Evolutionary conservation across 257 asterid species (phyloP), one percentile per base, ranked within the genome.

Genomic region (Przewalskia tangutica): DNA sequence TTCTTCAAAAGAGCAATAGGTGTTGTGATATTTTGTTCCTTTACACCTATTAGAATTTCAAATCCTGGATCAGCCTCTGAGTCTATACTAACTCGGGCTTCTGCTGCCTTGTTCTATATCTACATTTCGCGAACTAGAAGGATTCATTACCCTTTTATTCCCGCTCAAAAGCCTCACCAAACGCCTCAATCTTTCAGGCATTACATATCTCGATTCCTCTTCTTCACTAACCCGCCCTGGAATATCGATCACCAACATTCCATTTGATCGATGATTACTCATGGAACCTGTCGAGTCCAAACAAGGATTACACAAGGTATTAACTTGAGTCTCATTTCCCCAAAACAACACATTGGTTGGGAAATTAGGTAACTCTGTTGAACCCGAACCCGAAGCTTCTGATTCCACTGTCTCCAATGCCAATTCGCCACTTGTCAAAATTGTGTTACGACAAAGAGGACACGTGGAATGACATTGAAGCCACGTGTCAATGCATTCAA

Each of bases 271-370:
- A 53, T 16, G 32, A 17, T 27, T 34, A 12, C 65, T 46, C 18
- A 80, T 67, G 14, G 84, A 56, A 14, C 78, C 55, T 60, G 85
- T 27, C 0, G 54, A 77, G 1, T 73, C 84, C 75, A 82, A 73
- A 59, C 81, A 59, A 18, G 63, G 42, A 55, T 63, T 50, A 56
- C 83, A 66, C 46, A 62, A 20, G 48, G 85, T 83, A 44, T 80
- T 83, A 54, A 83, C 80, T 55, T 77, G 85, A 53, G 83, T 77
- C 40, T 83, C 85, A 54, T 83, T 48, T 53, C 85, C 85, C 85
- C 83, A 83, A 11, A 64, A 83, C 16, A 83, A 42, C 71, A 83
- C 83, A 83, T 83, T 83, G 34, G 85, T 83, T 58, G 85, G 83
- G 16, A 83, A 77, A 77, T 62, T 77, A 2, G 77, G 82, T 13